Evolutionary conservation across 495 filamentous ascomycete genomes (phyloP).

Genomic region (Penicillium cosmopolitanum): DNA sequence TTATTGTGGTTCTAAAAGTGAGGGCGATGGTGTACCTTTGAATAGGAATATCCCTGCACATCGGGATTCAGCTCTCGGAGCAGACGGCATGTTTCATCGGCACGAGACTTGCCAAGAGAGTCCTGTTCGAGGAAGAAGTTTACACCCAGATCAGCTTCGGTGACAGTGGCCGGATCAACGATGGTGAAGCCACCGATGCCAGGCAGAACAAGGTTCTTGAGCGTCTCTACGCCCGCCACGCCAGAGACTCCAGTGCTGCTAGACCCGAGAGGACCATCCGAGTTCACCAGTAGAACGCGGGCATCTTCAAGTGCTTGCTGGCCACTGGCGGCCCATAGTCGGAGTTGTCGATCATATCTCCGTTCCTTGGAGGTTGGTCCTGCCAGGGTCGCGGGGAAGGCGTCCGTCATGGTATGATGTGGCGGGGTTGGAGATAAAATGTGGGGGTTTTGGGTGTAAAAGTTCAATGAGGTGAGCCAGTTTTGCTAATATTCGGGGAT

Average conservation of each 20-base stretch:
- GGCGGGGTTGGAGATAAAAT: neutral
- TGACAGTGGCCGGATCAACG: constrained; percentile 76
- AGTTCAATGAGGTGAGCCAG: no score
- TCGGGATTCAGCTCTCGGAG: constrained; percentile 95
- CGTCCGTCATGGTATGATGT: constrained; percentile 38
- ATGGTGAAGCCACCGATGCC: constrained; percentile 96
- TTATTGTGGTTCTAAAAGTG: neutral
- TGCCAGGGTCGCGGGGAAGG: constrained; percentile 41
- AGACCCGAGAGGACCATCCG: constrained; percentile 48
- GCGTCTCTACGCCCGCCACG: constrained; percentile 83
- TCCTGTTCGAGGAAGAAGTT: constrained; percentile 93
- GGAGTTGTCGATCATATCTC: constrained; percentile 95
- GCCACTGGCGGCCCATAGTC: constrained; percentile 91
- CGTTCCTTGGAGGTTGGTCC: constrained; percentile 84
- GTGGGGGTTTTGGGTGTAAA: neutral
- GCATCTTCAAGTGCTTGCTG: constrained; percentile 89
- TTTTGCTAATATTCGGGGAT: neutral
- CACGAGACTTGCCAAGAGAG: constrained; percentile 77
- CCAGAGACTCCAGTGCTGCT: constrained; percentile 61
- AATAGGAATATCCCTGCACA: constrained; percentile 67
- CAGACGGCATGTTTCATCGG: constrained; percentile 73
- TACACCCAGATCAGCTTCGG: constrained; percentile 83
- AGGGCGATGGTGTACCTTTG: constrained; percentile 40
- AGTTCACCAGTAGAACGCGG: constrained; percentile 85
- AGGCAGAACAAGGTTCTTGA: constrained; percentile 96